phyloP scores from a whole-genome alignment of 2,329 filamentous ascomycete species.

The Magnaporthales sp. region DNA sequence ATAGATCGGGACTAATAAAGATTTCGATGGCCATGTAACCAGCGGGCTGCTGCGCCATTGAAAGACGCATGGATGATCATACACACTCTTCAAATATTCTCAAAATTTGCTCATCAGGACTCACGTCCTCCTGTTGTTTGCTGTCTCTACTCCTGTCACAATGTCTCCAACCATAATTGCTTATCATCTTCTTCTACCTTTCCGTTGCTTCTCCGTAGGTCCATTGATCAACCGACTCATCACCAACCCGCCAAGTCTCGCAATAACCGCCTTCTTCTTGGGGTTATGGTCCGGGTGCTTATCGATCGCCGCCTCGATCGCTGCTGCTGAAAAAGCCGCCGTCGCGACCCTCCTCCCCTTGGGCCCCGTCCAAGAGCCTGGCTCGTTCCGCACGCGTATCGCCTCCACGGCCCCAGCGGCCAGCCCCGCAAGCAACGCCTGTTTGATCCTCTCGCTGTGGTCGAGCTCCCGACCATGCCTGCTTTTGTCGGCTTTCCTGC shows the following conservation, averaged over 20 bases:
- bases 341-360: constrained; percentile 13
- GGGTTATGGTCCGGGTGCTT: constrained; percentile 4
- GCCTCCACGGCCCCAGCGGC: constrained; percentile 13
- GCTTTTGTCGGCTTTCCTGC: background rate
- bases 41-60: background rate
- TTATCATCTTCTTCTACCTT: background rate
- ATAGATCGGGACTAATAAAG: too few species aligned
- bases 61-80: background rate
- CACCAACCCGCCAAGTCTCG: background rate
- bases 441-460: background rate
- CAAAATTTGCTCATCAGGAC: background rate
- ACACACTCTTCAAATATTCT: background rate
- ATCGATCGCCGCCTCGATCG: constrained; percentile 10
- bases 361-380: constrained; percentile 9
- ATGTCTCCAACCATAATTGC: background rate
- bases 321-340: constrained; percentile 13
- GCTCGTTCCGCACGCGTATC: constrained; percentile 11
- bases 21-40: too few species aligned
- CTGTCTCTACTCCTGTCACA: background rate
- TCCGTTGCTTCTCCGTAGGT: background rate
- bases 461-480: background rate
- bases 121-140: background rate
- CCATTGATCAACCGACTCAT: background rate
- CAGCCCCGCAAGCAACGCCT: constrained; percentile 20
- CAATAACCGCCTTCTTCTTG: background rate